These are phyloP conservation scores for Tylopilus sp. DNA, from an alignment of 768 basidiomycete species.

Conservation along the genomic window DNA sequence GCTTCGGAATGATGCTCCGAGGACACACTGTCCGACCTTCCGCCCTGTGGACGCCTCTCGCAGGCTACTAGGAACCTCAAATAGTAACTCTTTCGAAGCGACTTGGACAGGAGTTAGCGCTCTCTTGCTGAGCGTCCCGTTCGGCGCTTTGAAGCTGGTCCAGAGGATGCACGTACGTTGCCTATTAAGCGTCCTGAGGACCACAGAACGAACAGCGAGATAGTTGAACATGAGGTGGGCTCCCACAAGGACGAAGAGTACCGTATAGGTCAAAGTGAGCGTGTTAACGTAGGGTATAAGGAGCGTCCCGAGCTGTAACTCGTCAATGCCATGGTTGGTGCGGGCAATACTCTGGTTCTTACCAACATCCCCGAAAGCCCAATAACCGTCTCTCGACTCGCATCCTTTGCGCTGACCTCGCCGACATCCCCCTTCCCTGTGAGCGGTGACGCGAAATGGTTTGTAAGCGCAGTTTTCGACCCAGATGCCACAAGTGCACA, in stretches of 20 bases:
- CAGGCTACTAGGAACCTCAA: slow-evolving; percentile 39
- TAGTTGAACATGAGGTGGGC: slow-evolving; percentile 60
- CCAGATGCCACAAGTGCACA: slow-evolving; percentile 66
- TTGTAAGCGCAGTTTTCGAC: slow-evolving; percentile 64
- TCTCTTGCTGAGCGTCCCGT: slow-evolving; percentile 10
- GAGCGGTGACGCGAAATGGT: slow-evolving; percentile 59
- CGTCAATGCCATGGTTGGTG: neutral
- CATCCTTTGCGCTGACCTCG: slow-evolving; percentile 69
- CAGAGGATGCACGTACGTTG: slow-evolving; percentile 57
- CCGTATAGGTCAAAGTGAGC: slow-evolving; percentile 44
- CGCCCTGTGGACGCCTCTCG: slow-evolving; percentile 34
- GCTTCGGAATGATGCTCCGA: slow-evolving; percentile 46
- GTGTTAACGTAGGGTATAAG: slow-evolving; percentile 55
- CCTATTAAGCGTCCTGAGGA: slow-evolving; percentile 55
- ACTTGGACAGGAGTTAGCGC: slow-evolving; percentile 36
- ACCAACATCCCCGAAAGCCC: slow-evolving; percentile 68
- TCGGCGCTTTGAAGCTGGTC: slow-evolving; percentile 24
- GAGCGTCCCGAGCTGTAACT: slow-evolving; percentile 51
- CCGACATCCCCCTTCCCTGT: slow-evolving; percentile 58
- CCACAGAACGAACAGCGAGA: slow-evolving; percentile 54
- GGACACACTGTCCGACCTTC: slow-evolving; percentile 43
- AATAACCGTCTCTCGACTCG: slow-evolving; percentile 68
- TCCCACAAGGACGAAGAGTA: slow-evolving; percentile 48
- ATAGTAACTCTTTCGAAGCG: slow-evolving; percentile 43
- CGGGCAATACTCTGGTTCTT: slow-evolving; percentile 14